Conservation (phyloP, 495 filamentous ascomycete genomes). For the Saxophila tyrrhenica region DNA sequence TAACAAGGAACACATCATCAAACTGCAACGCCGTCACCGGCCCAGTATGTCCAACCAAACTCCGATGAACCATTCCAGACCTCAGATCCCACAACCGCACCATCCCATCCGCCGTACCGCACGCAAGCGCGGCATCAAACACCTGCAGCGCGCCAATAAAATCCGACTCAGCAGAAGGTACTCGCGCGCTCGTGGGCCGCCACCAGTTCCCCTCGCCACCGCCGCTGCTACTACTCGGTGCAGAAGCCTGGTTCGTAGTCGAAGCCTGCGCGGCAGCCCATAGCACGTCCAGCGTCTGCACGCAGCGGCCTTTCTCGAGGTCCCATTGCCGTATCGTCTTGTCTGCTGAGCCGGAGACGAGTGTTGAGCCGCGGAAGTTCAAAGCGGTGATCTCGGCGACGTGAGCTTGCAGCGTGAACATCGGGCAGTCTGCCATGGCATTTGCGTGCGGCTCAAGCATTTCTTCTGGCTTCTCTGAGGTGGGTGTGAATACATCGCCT, state of each 20-base stretch:
- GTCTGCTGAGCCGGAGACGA: slow-evolving; percentile 92
- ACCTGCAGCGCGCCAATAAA: slow-evolving; percentile 95
- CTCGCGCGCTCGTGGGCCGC: slow-evolving; percentile 45
- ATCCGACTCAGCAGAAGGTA: slow-evolving; percentile 61
- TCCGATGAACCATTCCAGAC: slow-evolving; percentile 91
- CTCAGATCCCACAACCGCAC: slow-evolving; percentile 94
- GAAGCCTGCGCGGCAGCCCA: slow-evolving; percentile 94
- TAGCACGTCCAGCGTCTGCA: slow-evolving; percentile 96
- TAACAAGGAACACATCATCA: slow-evolving; percentile 89
- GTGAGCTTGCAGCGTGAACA: slow-evolving; percentile 81
- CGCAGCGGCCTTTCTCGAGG: slow-evolving; percentile 84
- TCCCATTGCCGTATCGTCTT: slow-evolving; percentile 98
- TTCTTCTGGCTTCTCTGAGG: background rate
- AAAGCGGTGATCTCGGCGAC: slow-evolving; percentile 91
- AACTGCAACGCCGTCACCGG: slow-evolving; percentile 94
- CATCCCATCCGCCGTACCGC: slow-evolving; percentile 96
- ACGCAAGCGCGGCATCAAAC: slow-evolving; percentile 95
- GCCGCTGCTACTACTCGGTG: background rate
- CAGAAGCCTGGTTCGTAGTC: slow-evolving; percentile 34
- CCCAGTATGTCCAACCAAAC: slow-evolving; percentile 90
- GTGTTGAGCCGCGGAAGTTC: slow-evolving; percentile 73
- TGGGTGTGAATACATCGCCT: slow-evolving; percentile 9
- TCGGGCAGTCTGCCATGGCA: slow-evolving; percentile 73
- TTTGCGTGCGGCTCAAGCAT: slow-evolving; percentile 41
- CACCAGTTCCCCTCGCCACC: slow-evolving; percentile 34